Conservation (phyloP, 306 rosid species). For the Hylodesmum podocarpum region DNA sequence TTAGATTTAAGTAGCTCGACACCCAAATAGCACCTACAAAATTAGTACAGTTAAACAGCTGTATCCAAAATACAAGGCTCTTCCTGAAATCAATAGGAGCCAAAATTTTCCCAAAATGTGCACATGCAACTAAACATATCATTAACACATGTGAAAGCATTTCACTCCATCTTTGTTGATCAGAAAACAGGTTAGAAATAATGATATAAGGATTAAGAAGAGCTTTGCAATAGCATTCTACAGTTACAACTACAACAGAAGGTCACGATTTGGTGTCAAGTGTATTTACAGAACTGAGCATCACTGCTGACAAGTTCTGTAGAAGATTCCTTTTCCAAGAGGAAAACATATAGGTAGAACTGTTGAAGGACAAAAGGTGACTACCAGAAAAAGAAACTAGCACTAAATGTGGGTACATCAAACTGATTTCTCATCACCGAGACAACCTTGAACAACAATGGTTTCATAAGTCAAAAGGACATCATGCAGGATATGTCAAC, state of each 20-base stretch:
- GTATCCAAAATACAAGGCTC: not conserved
- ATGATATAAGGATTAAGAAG: not conserved
- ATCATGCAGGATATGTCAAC: not conserved
- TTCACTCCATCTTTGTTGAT: not conserved
- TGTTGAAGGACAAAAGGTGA: not conserved
- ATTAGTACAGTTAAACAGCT: constrained; percentile 6
- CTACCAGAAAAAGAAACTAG: not conserved
- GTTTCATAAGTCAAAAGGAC: not conserved
- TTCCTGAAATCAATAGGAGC: not conserved
- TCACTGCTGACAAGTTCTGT: not conserved
- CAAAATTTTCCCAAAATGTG: not conserved
- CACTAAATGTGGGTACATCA: not conserved
- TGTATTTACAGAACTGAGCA: not conserved
- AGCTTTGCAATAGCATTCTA: not conserved
- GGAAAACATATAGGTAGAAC: not conserved
- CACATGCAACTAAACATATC: not conserved
- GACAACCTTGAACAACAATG: not conserved
- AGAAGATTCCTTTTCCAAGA: not conserved
- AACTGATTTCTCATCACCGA: not conserved
- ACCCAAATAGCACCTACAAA: constrained; percentile 80
- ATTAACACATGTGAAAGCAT: not conserved
- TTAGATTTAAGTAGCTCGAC: constrained; percentile 77
- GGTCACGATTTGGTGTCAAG: not conserved
- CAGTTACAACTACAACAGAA: not conserved
- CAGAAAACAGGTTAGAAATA: not conserved